Evolutionary conservation across 768 basidiomycete genomes (phyloP).

Genomic region (Tricholoma furcatifolium): DNA sequence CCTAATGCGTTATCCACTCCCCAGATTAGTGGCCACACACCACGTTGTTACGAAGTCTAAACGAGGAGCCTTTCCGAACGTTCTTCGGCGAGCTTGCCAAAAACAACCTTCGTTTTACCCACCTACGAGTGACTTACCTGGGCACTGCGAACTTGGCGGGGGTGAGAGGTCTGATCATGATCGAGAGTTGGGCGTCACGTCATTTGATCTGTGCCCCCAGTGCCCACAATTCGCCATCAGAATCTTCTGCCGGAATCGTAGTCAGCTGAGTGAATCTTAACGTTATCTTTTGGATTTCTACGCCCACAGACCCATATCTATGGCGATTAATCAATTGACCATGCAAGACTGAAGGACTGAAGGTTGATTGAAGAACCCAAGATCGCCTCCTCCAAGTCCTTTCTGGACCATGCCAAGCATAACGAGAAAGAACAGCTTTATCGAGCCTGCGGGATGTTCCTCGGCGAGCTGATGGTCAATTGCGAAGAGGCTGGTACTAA

Average conservation of each 20-base stretch:
- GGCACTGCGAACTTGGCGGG: background rate
- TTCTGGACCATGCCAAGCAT: too few relatives aligned
- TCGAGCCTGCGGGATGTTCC: too few relatives aligned
- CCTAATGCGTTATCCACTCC: conserved; percentile 2
- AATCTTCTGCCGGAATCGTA: background rate
- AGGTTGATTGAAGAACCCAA: background rate
- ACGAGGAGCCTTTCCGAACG: background rate
- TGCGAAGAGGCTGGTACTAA: too few relatives aligned
- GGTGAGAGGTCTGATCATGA: conserved; percentile 16
- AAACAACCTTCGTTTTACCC: conserved; percentile 2
- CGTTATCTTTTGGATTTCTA: background rate
- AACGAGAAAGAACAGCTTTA: too few relatives aligned
- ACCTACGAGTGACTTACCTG: background rate
- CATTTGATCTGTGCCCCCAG: conserved; percentile 9
- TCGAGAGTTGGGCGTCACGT: conserved; percentile 12
- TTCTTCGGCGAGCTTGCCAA: conserved; percentile 5
- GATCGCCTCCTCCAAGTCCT: background rate
- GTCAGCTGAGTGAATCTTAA: conserved; percentile 3
- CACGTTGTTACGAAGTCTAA: conserved; percentile 20
- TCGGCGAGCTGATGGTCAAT: too few relatives aligned
- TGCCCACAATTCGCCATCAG: background rate
- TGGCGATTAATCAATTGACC: background rate
- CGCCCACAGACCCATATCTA: background rate
- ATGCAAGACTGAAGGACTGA: background rate
- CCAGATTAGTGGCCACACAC: background rate